Conservation (phyloP, 106 monocot genomes). For the Apostasia shenzhenica region DNA sequence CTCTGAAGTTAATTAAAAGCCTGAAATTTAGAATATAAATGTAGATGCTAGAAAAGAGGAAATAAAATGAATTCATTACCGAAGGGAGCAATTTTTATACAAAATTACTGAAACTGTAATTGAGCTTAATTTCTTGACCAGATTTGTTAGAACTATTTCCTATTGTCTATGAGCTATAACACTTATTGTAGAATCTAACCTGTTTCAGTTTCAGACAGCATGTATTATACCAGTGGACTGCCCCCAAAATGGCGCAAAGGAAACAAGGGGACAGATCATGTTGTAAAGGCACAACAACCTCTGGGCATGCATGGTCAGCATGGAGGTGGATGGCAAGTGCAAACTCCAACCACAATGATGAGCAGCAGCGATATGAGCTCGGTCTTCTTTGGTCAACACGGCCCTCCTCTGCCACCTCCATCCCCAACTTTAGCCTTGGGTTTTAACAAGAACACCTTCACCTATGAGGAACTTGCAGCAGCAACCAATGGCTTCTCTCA, state of each 20-base stretch:
- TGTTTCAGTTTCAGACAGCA: background rate
- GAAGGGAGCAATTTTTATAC: no score
- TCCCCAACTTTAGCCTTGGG: constrained; percentile 43
- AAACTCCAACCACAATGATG: constrained; percentile 11
- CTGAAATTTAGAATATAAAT: no score
- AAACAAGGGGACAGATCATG: constrained; percentile 9
- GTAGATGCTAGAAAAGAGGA: no score
- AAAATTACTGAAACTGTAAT: no score
- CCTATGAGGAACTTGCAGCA: constrained; percentile 72
- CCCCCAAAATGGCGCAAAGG: constrained; percentile 27
- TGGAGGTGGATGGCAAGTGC: constrained; percentile 21
- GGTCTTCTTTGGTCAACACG: constrained; percentile 43
- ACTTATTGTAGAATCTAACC: background rate
- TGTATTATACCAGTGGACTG: constrained; percentile 19
- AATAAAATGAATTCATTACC: no score
- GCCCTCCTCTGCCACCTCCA: constrained; percentile 46
- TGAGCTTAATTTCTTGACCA: no score
- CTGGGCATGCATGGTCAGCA: constrained; percentile 10
- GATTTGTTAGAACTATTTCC: no score
- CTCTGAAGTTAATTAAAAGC: no score
- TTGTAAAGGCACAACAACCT: constrained; percentile 27
- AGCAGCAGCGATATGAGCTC: constrained; percentile 33
- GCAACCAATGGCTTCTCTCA: constrained; percentile 62
- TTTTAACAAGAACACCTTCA: constrained; percentile 74
- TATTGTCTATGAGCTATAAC: background rate